phyloP scores from a whole-genome alignment of 75 land plant species.

The Picea sitchensis region DNA sequence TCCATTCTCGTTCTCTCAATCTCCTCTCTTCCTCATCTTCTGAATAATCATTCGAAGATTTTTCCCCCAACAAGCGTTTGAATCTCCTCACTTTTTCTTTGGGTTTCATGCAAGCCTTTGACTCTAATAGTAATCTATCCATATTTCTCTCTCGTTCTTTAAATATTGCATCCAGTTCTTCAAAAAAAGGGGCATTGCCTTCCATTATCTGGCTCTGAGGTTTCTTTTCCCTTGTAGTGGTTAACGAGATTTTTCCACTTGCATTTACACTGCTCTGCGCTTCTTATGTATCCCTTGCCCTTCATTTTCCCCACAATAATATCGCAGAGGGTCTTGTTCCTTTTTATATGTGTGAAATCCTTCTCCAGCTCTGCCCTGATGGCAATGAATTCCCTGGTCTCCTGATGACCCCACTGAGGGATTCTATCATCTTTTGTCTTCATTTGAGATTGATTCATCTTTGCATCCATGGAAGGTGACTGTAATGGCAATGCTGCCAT shows the following conservation, averaged over 20 bases:
- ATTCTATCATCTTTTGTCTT: neutral
- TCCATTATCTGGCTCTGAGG: constrained; percentile 33
- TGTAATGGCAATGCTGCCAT: neutral
- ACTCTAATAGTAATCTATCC: constrained; percentile 43
- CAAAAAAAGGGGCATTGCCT: constrained; percentile 74
- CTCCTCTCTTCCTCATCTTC: constrained; percentile 44
- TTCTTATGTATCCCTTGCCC: constrained; percentile 62
- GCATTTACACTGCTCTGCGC: constrained; percentile 85
- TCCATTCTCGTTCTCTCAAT: constrained; percentile 73
- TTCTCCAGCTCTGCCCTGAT: constrained; percentile 67
- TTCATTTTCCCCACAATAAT: constrained; percentile 50
- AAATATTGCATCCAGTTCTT: constrained; percentile 69
- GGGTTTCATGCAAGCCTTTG: constrained; percentile 15
- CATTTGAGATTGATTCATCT: neutral
- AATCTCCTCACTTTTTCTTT: constrained; percentile 17
- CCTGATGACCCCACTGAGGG: constrained; percentile 71
- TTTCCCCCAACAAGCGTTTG: constrained; percentile 19
- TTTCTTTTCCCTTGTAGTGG: constrained; percentile 79
- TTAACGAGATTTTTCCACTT: constrained; percentile 92
- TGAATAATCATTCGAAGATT: constrained; percentile 28
- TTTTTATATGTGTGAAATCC: constrained; percentile 52
- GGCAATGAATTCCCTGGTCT: constrained; percentile 69
- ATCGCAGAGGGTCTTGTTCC: constrained; percentile 80
- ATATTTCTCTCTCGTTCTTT: constrained; percentile 43
- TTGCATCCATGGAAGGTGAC: neutral